Evolutionary conservation across 208 protist species (phyloP).

Genomic region (Lotmaria passim): DNA sequence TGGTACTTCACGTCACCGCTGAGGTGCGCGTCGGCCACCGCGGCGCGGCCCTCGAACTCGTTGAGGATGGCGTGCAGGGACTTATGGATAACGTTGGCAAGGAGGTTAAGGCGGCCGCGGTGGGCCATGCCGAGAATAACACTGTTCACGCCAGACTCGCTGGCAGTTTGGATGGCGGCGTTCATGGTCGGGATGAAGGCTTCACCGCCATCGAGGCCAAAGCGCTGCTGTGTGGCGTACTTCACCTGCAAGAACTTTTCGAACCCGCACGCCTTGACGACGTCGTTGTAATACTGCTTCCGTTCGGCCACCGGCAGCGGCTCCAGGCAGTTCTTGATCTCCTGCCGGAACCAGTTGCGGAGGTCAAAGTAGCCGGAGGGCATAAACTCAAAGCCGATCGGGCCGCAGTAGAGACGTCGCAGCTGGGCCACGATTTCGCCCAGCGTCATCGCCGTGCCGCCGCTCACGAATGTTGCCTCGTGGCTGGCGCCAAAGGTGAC

Average conservation of each 20-base stretch:
- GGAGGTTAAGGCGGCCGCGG: constrained; percentile 96
- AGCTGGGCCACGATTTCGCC: constrained; percentile 78
- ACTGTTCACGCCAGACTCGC: constrained; percentile 82
- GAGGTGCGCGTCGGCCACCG: constrained; percentile 40
- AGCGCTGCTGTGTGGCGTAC: constrained; percentile 95
- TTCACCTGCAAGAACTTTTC: constrained; percentile 94
- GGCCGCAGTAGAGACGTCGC: constrained; percentile 88
- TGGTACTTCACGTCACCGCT: constrained; percentile 99
- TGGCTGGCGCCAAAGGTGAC: constrained; percentile 80
- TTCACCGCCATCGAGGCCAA: constrained; percentile 97
- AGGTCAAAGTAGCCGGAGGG: constrained; percentile 94
- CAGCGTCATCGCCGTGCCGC: constrained; percentile 76
- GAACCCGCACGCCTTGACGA: constrained; percentile 93
- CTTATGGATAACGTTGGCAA: constrained; percentile 97
- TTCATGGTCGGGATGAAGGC: constrained; percentile 96
- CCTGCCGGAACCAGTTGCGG: constrained; percentile 95
- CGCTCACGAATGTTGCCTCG: constrained; percentile 75
- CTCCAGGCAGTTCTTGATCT: constrained; percentile 80
- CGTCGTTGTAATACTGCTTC: constrained; percentile 67
- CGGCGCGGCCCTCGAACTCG: constrained; percentile 87
- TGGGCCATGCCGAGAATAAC: constrained; percentile 98
- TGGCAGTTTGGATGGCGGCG: constrained; percentile 85
- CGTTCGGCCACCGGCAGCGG: constrained; percentile 65
- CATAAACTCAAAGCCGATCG: constrained; percentile 97
- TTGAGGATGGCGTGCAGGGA: constrained; percentile 87